Evolutionary conservation across 1,284 basidiomycete genomes (phyloP), one percentile per base, ranked within the genome.

Genomic region (Coriolopsis trogii): DNA sequence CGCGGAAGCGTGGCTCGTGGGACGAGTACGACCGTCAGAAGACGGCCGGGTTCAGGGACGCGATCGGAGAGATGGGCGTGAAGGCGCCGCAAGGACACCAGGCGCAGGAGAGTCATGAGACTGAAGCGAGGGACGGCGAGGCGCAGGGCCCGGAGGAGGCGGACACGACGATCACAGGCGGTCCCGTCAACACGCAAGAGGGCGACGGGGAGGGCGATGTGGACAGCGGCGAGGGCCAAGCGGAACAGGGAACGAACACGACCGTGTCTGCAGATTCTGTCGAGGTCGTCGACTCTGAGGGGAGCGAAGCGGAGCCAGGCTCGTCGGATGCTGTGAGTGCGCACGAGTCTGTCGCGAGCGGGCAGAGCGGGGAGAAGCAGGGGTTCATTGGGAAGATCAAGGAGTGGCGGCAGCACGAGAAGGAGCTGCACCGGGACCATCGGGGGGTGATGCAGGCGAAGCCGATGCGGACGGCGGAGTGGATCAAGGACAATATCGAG

Each of bases 391-490:
- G 56, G 40, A 70, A 64, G 61, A 47, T 68, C 38, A 70, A 62
- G 60, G 61, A 67, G 3, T 72, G 67, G 71, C 67, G 69, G 40
- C 67, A 73, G 25, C 72, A 78, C 51, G 70, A 74, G 60, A 67
- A 71, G 55, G 74, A 77, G 56, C 65, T 79, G 37, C 70, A 73
- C 47, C 66, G 67, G 20, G 72, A 80, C 25, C 79, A 80, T 39
- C 70, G 80, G 16, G 80, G 81, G 13, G 61, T 74, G 41, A 77
- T 78, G 63, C 79, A 82, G 63, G 67, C 73, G 55, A 77, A 77
- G 54, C 72, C 78, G 5, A 76, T 75, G 52, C 68, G 82, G 41
- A 76, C 74, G 1, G 74, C 70, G 6, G 73, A 74, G 52, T 84
- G 82, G 82, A 73, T 81, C 65, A 73, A 76, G 62, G 74, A 76